phyloP scores from a whole-genome alignment of 306 rosid genomes.

The Inga oerstediana region DNA sequence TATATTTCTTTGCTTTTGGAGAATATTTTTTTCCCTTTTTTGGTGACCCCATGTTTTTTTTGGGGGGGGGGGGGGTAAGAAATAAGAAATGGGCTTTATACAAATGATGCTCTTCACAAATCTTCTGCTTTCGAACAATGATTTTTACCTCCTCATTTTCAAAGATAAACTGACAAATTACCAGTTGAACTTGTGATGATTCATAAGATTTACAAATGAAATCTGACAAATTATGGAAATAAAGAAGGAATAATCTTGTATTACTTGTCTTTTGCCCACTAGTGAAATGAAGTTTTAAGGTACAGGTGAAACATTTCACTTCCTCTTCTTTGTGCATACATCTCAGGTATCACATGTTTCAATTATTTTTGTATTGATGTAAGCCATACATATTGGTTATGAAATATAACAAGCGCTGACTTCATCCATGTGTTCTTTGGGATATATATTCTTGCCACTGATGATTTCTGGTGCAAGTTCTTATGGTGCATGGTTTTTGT shows the following conservation, averaged over 20 bases:
- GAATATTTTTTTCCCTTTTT: background rate
- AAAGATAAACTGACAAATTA: background rate
- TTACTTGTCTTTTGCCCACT: background rate
- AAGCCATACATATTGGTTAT: background rate
- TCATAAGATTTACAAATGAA: background rate
- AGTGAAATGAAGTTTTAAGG: background rate
- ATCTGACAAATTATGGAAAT: background rate
- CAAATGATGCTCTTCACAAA: background rate
- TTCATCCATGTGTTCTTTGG: constrained; percentile 6
- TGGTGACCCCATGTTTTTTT: background rate
- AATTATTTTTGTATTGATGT: background rate
- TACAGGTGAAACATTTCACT: constrained; percentile 1
- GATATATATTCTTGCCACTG: background rate
- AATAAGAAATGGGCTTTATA: background rate
- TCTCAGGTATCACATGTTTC: constrained; percentile 2
- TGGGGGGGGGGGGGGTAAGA: background rate
- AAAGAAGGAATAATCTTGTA: background rate
- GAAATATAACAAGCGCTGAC: background rate
- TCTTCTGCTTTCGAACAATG: background rate
- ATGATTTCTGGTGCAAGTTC: constrained; percentile 18
- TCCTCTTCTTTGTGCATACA: background rate
- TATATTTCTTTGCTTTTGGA: background rate
- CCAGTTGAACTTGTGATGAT: background rate
- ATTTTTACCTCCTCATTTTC: background rate
- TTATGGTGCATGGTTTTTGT: constrained; percentile 28